Percentiles rank a stretch among this genome's conserved stretches.
These are phyloP conservation scores for Alternaria longipes DNA, from an alignment of 2,329 filamentous ascomycete genomes.

Conservation along the genomic window DNA sequence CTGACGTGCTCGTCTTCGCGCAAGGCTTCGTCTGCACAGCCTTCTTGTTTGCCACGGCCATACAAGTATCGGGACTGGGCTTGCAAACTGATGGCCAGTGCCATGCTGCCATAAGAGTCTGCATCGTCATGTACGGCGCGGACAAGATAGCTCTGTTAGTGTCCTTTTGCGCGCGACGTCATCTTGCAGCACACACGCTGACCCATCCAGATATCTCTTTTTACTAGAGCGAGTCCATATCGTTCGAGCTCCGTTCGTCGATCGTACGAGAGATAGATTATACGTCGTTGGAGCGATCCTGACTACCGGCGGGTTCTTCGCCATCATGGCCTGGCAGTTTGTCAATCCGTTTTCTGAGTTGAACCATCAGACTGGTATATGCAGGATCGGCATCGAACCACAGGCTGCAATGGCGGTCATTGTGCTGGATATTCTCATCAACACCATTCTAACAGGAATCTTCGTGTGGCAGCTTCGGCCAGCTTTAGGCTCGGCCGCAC, in stretches of 20 bases:
- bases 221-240: constrained; percentile 52
- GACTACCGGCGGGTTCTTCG: constrained; percentile 31
- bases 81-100: constrained; percentile 39
- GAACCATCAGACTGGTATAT: constrained; percentile 37
- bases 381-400: constrained; percentile 48
- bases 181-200: neutral
- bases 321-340: constrained; percentile 33
- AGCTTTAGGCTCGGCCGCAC: constrained; percentile 14
- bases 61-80: constrained; percentile 41
- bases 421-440: constrained; percentile 46
- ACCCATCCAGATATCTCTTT: constrained; percentile 44
- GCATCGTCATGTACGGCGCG: constrained; percentile 47
- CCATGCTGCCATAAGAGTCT: constrained; percentile 45
- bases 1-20: constrained; percentile 28
- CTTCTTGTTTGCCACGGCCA: constrained; percentile 40
- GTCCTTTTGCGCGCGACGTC: neutral
- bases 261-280: constrained; percentile 41
- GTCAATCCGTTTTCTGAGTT: constrained; percentile 38
- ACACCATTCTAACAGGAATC: constrained; percentile 44
- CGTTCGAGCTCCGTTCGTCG: constrained; percentile 40
- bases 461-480: constrained; percentile 49
- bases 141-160: constrained; percentile 43
- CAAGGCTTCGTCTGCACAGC: constrained; percentile 29
- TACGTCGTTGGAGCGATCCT: constrained; percentile 41
- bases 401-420: constrained; percentile 43